Conservation (phyloP, 2,329 filamentous ascomycete genomes). For the Metarhizium album region DNA sequence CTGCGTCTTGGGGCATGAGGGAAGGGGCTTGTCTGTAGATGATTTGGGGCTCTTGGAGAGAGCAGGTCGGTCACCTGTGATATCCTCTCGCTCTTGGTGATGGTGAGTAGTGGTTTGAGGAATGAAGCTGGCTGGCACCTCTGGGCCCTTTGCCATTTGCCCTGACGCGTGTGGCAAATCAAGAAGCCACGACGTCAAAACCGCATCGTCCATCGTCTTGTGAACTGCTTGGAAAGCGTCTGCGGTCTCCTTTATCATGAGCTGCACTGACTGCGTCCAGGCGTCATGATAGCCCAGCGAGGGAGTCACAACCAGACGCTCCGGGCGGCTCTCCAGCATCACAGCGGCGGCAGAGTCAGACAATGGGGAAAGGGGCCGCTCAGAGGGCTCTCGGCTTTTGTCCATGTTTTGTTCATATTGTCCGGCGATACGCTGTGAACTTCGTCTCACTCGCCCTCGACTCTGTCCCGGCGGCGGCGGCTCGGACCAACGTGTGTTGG, state of each 20-base stretch:
- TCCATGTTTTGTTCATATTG: not conserved
- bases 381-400: not conserved
- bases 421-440: not conserved
- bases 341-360: not conserved
- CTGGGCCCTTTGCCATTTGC: not conserved
- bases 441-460: not conserved
- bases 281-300: conserved; percentile 6
- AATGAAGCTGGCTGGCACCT: not conserved
- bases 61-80: not conserved
- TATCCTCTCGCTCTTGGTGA: not conserved
- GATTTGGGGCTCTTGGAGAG: not conserved
- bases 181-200: conserved; percentile 15
- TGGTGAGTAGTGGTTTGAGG: not conserved
- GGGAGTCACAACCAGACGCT: not conserved
- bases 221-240: conserved; percentile 37
- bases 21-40: conserved; percentile 4
- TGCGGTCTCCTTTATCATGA: conserved; percentile 39
- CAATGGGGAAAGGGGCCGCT: conserved; percentile 5
- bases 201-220: conserved; percentile 28
- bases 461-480: not conserved
- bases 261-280: conserved; percentile 28
- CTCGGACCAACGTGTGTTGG: not conserved
- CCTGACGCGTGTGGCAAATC: conserved; percentile 9
- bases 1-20: conserved; percentile 13
- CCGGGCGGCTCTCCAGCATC: conserved; percentile 3